A percentile compares a stretch with the other conserved stretches of the same genome.
Evolutionary conservation across 352 stramenopile species (phyloP).

Genomic region (Phytophthora chlamydospora): DNA sequence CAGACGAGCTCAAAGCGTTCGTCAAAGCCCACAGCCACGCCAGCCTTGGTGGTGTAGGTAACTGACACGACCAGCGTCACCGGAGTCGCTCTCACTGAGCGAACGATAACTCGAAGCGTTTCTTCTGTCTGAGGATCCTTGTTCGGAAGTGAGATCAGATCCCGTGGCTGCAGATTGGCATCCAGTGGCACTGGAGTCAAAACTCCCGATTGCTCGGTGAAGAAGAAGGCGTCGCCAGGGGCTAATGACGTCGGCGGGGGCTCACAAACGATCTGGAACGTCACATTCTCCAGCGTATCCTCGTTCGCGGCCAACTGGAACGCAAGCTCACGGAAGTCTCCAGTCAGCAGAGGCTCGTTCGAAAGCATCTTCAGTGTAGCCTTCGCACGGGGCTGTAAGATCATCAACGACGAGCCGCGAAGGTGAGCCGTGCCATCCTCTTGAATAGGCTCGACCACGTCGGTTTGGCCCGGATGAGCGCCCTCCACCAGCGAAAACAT

Average conservation of each 20-base stretch:
- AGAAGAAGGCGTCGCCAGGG: constrained; percentile 64
- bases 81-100: constrained; percentile 47
- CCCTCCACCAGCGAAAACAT: constrained; percentile 67
- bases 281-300: constrained; percentile 66
- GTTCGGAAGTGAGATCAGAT: constrained; percentile 49
- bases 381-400: constrained; percentile 74
- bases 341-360: constrained; percentile 58
- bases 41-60: constrained; percentile 69
- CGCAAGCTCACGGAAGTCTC: constrained; percentile 69
- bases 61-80: constrained; percentile 58
- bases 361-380: constrained; percentile 62
- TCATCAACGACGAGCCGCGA: constrained; percentile 60
- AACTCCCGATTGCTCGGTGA: constrained; percentile 43
- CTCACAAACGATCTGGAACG: constrained; percentile 59
- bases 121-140: constrained; percentile 48
- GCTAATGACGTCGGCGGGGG: constrained; percentile 50
- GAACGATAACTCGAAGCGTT: constrained; percentile 63
- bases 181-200: constrained; percentile 58
- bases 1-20: constrained; percentile 72
- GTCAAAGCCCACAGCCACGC: constrained; percentile 67
- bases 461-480: constrained; percentile 30
- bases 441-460: constrained; percentile 44
- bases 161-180: constrained; percentile 51
- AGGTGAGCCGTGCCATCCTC: constrained; percentile 50
- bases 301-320: constrained; percentile 71